A percentile compares a stretch with the other conserved stretches of the same genome.
Conservation (phyloP, 2,329 filamentous ascomycete species). For the Penicillium sp. region DNA sequence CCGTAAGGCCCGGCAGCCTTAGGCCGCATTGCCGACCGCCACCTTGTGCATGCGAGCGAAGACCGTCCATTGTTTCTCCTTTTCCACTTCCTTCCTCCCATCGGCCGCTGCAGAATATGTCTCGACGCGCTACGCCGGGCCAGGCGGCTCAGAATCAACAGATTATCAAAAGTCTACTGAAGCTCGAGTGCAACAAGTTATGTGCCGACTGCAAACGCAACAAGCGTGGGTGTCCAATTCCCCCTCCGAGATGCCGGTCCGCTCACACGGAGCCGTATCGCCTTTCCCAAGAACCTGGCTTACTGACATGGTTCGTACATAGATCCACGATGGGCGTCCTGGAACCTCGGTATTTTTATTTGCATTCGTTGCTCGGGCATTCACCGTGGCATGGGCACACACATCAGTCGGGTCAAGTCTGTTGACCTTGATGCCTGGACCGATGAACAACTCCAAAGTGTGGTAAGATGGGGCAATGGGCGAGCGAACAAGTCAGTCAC, state of each 20-base stretch:
- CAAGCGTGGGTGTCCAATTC: constrained; percentile 68
- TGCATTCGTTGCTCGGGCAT: constrained; percentile 99
- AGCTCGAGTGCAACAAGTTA: constrained; percentile 92
- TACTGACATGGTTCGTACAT: constrained; percentile 23
- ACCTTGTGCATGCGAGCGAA: constrained; percentile 28
- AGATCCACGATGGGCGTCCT: constrained; percentile 99
- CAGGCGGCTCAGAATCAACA: constrained; percentile 89
- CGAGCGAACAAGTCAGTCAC: constrained; percentile 81
- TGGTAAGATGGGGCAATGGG: constrained; percentile 92
- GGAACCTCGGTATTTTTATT: constrained; percentile 96
- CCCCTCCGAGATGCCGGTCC: constrained; percentile 6
- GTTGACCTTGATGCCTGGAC: constrained; percentile 99
- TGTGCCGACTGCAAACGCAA: constrained; percentile 99
- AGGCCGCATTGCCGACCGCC: constrained; percentile 34
- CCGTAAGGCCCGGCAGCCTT: constrained; percentile 26
- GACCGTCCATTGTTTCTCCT: constrained; percentile 20
- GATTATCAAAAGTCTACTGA: constrained; percentile 92
- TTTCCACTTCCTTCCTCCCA: constrained; percentile 16
- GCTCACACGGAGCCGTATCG: constrained; percentile 9
- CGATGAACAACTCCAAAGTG: constrained; percentile 92
- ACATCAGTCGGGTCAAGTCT: constrained; percentile 97
- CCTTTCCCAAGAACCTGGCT: not conserved
- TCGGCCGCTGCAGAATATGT: constrained; percentile 31
- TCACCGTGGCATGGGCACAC: constrained; percentile 97
- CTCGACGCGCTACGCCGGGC: constrained; percentile 68